Conservation (phyloP, 169 alveolate genomes). For the Cryptosporidium meleagridis region DNA sequence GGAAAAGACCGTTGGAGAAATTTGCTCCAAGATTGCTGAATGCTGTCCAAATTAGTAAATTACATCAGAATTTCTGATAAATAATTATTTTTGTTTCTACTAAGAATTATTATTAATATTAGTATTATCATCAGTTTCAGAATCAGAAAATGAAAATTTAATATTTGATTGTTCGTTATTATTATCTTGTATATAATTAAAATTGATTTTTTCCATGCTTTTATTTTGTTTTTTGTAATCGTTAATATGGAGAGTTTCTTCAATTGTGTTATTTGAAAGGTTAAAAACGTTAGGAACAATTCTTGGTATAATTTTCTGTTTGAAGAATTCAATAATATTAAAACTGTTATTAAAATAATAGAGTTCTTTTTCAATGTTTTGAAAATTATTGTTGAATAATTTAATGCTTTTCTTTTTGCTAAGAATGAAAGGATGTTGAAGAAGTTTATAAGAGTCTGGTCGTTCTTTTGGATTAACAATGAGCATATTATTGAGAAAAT, state of each 20-base stretch:
- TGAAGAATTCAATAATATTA: not conserved
- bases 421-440: conserved; percentile 20
- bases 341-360: conserved; percentile 23
- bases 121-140: not conserved
- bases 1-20: conserved; percentile 68
- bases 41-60: conserved; percentile 71
- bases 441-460: not conserved
- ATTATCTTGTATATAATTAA: not conserved
- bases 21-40: conserved; percentile 72
- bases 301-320: not conserved
- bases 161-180: not conserved
- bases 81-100: not conserved
- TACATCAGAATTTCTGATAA: conserved; percentile 40
- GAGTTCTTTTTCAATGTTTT: conserved; percentile 55
- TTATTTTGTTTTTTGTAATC: too few species aligned
- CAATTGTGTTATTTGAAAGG: not conserved
- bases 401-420: not conserved
- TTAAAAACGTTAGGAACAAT: not conserved
- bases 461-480: conserved; percentile 10
- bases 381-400: conserved; percentile 17
- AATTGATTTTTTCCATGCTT: not conserved
- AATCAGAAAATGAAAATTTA: not conserved
- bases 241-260: not conserved
- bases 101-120: not conserved
- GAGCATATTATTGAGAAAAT: conserved; percentile 39